A percentile compares a stretch with the other conserved stretches of the same genome.
These are phyloP conservation scores for Xerocomellus amylosporus DNA, from an alignment of 768 basidiomycete species.

Conservation along the genomic window DNA sequence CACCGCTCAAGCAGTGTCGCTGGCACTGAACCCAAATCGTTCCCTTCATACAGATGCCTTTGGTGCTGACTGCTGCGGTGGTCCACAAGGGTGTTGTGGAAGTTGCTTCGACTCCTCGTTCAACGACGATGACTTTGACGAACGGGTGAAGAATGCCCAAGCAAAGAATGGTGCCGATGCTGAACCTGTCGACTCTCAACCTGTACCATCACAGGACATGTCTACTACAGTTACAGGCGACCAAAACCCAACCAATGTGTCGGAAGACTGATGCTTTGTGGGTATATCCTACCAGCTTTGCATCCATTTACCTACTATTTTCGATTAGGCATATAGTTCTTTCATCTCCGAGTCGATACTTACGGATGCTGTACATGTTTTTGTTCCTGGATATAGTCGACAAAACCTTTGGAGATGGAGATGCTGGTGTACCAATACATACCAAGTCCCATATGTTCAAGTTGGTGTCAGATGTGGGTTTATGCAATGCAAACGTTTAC, in stretches of 20 bases:
- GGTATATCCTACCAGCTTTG: background rate
- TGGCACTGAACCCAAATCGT: background rate
- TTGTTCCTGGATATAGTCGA: background rate
- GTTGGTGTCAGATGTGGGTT: background rate
- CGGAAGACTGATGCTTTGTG: background rate
- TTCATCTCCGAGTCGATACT: background rate
- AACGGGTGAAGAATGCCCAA: constrained; percentile 26
- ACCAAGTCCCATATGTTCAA: background rate
- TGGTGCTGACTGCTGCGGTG: constrained; percentile 29
- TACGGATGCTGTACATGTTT: background rate
- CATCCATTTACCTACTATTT: background rate
- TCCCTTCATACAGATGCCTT: constrained; percentile 16
- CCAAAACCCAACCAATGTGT: background rate
- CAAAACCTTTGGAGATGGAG: background rate
- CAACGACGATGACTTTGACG: constrained; percentile 30
- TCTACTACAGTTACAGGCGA: constrained; percentile 3
- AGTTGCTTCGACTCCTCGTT: constrained; percentile 30
- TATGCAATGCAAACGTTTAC: background rate
- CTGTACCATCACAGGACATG: constrained; percentile 22
- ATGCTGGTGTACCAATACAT: background rate
- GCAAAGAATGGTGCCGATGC: constrained; percentile 12
- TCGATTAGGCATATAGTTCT: background rate
- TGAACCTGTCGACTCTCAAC: constrained; percentile 22
- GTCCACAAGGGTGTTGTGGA: constrained; percentile 27
- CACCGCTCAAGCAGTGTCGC: background rate